Percentiles rank a stretch among this genome's conserved stretches.
Evolutionary conservation across 192 early-diverging fungal species (phyloP).

Genomic region (Hyaloraphidium curvatum): DNA sequence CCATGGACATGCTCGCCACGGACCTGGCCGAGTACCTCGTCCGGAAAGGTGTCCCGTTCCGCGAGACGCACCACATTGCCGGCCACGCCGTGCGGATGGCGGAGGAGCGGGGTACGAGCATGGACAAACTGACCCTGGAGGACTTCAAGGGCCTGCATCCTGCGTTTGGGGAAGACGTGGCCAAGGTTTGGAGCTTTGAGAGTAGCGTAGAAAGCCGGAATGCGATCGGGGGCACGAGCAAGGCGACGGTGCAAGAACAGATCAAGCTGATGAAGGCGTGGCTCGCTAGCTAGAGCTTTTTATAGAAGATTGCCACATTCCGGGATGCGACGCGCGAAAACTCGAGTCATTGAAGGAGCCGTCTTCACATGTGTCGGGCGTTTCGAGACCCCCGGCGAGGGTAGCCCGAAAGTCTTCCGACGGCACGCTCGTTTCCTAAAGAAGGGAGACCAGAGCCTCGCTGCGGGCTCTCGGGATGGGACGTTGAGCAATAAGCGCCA

Average conservation of each 20-base stretch:
- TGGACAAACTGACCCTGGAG: constrained; percentile 48
- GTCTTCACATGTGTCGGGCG: no score
- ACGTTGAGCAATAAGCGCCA: no score
- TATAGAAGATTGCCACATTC: no score
- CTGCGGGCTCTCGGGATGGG: no score
- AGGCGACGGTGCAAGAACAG: constrained; percentile 56
- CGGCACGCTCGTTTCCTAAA: no score
- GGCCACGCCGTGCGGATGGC: constrained; percentile 85
- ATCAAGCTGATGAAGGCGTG: constrained; percentile 52
- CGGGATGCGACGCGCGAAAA: no score
- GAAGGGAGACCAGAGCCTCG: no score
- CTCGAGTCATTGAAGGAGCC: no score
- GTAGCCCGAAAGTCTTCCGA: no score
- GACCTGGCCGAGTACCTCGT: constrained; percentile 97
- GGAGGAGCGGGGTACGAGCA: constrained; percentile 57
- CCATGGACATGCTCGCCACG: constrained; percentile 89
- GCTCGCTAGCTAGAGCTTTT: no score
- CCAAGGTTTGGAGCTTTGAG: constrained; percentile 76
- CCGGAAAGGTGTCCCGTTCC: constrained; percentile 94
- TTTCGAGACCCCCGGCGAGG: no score
- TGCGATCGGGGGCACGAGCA: constrained; percentile 76
- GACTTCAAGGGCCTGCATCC: constrained; percentile 77
- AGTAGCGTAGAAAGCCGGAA: constrained; percentile 71
- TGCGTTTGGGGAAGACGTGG: constrained; percentile 66
- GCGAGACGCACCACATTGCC: constrained; percentile 96